Evolutionary conservation across 139 green algal species (phyloP), one percentile per base, ranked within the genome.

Genomic region (Picocystis salinarum): DNA sequence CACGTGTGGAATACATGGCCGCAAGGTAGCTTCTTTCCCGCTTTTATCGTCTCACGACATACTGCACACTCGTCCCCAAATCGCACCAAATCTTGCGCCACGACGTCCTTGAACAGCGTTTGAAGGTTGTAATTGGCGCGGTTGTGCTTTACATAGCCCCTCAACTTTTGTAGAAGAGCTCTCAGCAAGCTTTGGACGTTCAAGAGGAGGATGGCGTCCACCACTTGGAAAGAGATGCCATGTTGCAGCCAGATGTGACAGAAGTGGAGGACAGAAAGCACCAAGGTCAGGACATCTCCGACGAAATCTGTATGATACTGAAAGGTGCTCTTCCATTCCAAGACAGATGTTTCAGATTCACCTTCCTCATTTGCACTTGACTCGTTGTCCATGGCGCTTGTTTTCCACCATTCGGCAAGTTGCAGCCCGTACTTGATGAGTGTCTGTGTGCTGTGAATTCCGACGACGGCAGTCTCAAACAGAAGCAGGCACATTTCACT

Each of bases 1-100:
- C n/a, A n/a, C n/a, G n/a, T n/a, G n/a, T n/a, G n/a, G n/a, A n/a
- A n/a, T n/a, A n/a, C n/a, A n/a, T n/a, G n/a, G n/a, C n/a, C n/a
- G n/a, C n/a, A n/a, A n/a, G n/a, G n/a, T n/a, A n/a, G n/a, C n/a
- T n/a, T n/a, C n/a, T n/a, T n/a, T n/a, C n/a, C n/a, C n/a, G n/a
- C n/a, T n/a, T n/a, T n/a, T n/a, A n/a, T n/a, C n/a, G n/a, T n/a
- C n/a, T n/a, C n/a, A n/a, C n/a, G n/a, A n/a, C 54, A 63, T 25
- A 63, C 62, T 25, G 54, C 54, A 56, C 54, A 63, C 51, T 62
- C 51, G 30, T 63, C 54, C 2, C 56, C 46, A 33, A 66, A 63
- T 0, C 19, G 40, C 4, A 18, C 19, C 10, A 63, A 18, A 50
- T 63, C 23, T 2, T 62, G 39, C 2, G 18, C 9, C 1, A 52